These are phyloP conservation scores for Globisporangium lucens DNA, from an alignment of 352 stramenopile species.

Conservation along the genomic window DNA sequence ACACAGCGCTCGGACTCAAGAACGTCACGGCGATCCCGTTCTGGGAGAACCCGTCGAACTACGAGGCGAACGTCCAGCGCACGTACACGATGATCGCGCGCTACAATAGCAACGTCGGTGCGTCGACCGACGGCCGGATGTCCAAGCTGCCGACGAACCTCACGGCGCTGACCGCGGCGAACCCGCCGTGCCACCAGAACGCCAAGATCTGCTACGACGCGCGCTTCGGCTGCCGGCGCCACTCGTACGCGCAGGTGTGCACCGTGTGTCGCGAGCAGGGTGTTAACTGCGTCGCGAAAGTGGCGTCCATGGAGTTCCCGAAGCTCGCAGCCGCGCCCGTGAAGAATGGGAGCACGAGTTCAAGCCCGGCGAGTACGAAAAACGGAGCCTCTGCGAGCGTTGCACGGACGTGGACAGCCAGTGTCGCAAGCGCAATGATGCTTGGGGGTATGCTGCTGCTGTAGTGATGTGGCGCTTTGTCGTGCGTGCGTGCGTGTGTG, in stretches of 20 bases:
- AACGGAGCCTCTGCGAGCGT: not conserved
- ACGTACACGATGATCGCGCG: conserved; percentile 45
- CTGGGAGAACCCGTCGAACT: conserved; percentile 49
- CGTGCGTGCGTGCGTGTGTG: not conserved
- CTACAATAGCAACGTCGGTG: conserved; percentile 40
- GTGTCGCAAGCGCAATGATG: no score
- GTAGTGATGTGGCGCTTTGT: not conserved
- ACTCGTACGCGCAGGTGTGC: conserved; percentile 66
- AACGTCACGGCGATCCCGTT: conserved; percentile 54
- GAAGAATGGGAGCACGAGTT: conserved; percentile 19
- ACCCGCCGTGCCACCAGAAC: conserved; percentile 67
- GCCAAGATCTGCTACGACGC: conserved; percentile 47
- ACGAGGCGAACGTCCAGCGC: conserved; percentile 50
- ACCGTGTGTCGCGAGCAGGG: conserved; percentile 42
- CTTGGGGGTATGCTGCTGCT: not conserved
- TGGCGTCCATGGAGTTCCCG: conserved; percentile 44
- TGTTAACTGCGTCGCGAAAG: conserved; percentile 32
- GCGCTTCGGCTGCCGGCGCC: conserved; percentile 44
- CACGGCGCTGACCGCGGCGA: conserved; percentile 32
- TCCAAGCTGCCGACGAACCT: conserved; percentile 39
- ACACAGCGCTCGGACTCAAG: conserved; percentile 45
- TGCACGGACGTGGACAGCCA: not conserved
- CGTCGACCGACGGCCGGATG: conserved; percentile 32
- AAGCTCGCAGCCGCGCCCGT: conserved; percentile 28
- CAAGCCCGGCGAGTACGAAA: not conserved